Base-by-base conservation (phyloP, 1,284 basidiomycete species). In the Marasmius fiardii region DNA sequence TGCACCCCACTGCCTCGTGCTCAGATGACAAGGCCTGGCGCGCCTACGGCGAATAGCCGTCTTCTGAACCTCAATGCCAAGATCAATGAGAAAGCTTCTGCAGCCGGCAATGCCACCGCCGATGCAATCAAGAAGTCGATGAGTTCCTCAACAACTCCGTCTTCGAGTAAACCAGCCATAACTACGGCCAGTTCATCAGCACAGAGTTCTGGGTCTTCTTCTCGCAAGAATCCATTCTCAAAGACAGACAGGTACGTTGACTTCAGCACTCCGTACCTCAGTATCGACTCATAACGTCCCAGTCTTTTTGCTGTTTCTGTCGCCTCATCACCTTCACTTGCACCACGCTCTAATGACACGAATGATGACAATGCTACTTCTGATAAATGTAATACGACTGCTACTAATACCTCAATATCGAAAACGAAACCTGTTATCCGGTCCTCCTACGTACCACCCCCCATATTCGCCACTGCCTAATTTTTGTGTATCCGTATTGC, bases 241-340 rank as follows among this genome's bases (percentile, higher is more conserved):
- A 83, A 85, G 68, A 78, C 82, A 56, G 85, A 89, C 61, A 79
- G 88, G 88, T 91, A 76, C 72, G 87, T 79, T 44, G 18, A 44
- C 31, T 65, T 65, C 59, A 47, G 55, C 53, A 57, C 37, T 37
- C 61, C 63, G 58, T 54, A 60, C 59, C 65, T 72, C 70, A 78
- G 81, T 85, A 79, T 76, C 73, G 77, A 77, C 85, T 88, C 76
- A 88, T 83, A 76, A 82, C 84, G 73, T 74, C 69, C 59, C 63
- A 87, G 85, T 66, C 64, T n/a, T n/a, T n/a, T n/a, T n/a, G n/a
- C 71, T 64, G 64, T 69, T 59, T 58, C 66, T 69, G 43, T 39
- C 53, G 58, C 62, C 61, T 56, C 68, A 1, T n/a, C 54, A 39
- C 58, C 47, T 55, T 61, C 10, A 10, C 55, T 21, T 57, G 51